Evolutionary conservation across 139 green algal genomes (phyloP).

Genomic region (Eudorina sp.): DNA sequence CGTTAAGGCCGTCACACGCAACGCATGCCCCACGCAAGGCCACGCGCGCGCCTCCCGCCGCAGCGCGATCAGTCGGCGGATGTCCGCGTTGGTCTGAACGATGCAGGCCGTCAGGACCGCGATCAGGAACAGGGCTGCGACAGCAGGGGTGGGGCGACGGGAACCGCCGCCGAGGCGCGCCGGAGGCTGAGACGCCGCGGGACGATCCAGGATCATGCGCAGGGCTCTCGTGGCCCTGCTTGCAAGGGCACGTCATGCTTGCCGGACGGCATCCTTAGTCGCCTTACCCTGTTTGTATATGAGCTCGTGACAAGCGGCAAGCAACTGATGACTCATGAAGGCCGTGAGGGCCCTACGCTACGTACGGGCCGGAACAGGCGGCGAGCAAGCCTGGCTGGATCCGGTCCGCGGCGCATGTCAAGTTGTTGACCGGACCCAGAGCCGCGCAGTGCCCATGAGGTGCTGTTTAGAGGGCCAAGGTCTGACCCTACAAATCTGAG

Average conservation of each 20-base stretch:
- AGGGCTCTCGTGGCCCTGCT: too few species aligned
- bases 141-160: background rate
- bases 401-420: too few species aligned
- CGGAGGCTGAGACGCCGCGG: background rate
- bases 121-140: conserved; percentile 1
- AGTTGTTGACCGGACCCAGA: too few species aligned
- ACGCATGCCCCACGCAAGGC: background rate
- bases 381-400: background rate
- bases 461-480: background rate
- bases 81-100: background rate
- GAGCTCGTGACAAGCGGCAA: too few species aligned
- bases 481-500: background rate
- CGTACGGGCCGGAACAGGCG: background rate
- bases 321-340: background rate
- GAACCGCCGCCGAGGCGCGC: background rate
- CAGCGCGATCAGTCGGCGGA: conserved; percentile 26
- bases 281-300: background rate
- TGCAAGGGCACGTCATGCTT: too few species aligned
- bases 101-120: background rate
- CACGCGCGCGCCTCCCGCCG: background rate
- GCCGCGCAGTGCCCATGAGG: background rate
- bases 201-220: background rate
- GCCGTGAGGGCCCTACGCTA: background rate
- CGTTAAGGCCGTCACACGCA: background rate
- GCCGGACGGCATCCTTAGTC: background rate